phyloP scores from a whole-genome alignment of 208 protist genomes.

The Histomonas meleagridis region DNA sequence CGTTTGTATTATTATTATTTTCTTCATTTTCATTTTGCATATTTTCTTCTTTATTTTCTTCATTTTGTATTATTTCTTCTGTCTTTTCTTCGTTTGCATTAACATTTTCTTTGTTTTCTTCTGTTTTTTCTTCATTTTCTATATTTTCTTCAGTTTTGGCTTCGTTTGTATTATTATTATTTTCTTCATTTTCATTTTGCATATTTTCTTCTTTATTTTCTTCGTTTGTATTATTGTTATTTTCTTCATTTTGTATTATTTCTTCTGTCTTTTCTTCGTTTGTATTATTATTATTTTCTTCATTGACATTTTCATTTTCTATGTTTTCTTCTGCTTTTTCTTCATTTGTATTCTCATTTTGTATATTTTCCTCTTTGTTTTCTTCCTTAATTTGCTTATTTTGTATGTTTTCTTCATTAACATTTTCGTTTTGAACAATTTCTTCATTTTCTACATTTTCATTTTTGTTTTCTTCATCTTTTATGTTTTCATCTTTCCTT shows the following conservation, averaged over 20 bases:
- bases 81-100: no score
- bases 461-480: neutral
- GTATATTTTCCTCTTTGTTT: neutral
- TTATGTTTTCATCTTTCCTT: neutral
- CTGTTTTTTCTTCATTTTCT: constrained; percentile 6
- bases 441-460: neutral
- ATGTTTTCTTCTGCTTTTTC: neutral
- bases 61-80: no score
- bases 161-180: neutral
- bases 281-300: neutral
- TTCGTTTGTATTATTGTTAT: neutral
- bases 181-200: neutral
- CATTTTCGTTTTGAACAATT: neutral
- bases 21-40: no score
- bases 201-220: no score
- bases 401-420: neutral
- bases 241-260: neutral
- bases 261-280: neutral
- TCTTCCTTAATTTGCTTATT: neutral
- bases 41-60: no score
- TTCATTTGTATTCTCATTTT: neutral
- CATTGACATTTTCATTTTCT: neutral
- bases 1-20: no score
- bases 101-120: no score
- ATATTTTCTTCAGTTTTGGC: no score